Percentiles rank a stretch among this genome's conserved stretches.
Evolutionary conservation across 2,329 filamentous ascomycete genomes (phyloP).

Genomic region (Xylaria sp.): DNA sequence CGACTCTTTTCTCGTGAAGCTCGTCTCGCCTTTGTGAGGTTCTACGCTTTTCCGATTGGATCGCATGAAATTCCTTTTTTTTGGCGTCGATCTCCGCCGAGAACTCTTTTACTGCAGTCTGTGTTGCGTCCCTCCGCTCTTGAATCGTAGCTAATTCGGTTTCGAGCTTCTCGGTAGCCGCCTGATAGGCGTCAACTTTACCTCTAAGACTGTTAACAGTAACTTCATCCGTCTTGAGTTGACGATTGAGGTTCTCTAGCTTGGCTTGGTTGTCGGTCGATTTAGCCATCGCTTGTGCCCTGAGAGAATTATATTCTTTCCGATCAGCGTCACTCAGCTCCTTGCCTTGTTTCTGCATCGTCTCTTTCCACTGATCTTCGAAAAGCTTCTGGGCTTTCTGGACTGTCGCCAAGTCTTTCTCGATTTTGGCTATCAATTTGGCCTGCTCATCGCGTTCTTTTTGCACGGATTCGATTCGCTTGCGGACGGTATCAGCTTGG

Average conservation of each 20-base stretch:
- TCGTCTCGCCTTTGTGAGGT: constrained; percentile 86
- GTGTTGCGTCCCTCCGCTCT: constrained; percentile 73
- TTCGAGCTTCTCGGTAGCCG: constrained; percentile 77
- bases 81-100: constrained; percentile 83
- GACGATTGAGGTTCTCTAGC: constrained; percentile 86
- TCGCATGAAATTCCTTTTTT: constrained; percentile 88
- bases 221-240: constrained; percentile 90
- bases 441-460: constrained; percentile 82
- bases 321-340: constrained; percentile 87
- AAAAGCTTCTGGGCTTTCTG: constrained; percentile 90
- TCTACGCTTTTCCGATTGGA: constrained; percentile 84
- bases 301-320: constrained; percentile 87
- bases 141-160: constrained; percentile 75
- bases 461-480: constrained; percentile 74
- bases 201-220: constrained; percentile 89
- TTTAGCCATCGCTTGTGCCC: constrained; percentile 84
- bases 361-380: constrained; percentile 86
- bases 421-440: constrained; percentile 74
- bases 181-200: constrained; percentile 83
- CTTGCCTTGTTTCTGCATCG: constrained; percentile 86
- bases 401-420: constrained; percentile 84
- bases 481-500: constrained; percentile 75
- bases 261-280: constrained; percentile 84
- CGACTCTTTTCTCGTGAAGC: constrained; percentile 89
- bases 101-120: constrained; percentile 73